Conservation (phyloP, 164 flowering plant genomes). For the Buxus sempervirens region DNA sequence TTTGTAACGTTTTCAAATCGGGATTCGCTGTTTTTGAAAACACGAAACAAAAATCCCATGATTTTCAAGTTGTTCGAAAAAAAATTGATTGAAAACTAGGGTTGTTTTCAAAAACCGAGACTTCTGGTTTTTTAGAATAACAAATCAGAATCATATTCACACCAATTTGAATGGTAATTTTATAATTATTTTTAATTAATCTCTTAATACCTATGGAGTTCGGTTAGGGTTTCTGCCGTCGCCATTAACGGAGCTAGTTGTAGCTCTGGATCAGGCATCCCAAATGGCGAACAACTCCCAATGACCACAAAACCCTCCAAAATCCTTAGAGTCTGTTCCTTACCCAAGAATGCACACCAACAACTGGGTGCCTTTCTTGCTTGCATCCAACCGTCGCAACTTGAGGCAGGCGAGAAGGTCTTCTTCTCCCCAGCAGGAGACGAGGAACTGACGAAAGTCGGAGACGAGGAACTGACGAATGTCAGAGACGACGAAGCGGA, state of each 20-base stretch:
- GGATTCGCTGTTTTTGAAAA: no score
- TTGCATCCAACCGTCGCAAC: slow-evolving; percentile 20
- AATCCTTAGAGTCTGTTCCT: slow-evolving; percentile 35
- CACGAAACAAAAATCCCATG: no score
- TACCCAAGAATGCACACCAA: slow-evolving; percentile 40
- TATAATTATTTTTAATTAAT: no score
- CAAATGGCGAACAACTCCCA: slow-evolving; percentile 47
- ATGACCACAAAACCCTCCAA: slow-evolving; percentile 32
- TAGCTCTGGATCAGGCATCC: slow-evolving; percentile 54
- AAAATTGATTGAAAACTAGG: no score
- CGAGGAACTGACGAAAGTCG: slow-evolving; percentile 54
- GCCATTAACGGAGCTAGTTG: slow-evolving; percentile 28
- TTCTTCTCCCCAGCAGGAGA: slow-evolving; percentile 40
- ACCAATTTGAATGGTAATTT: no score
- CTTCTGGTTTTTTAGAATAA: no score
- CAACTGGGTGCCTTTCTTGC: slow-evolving; percentile 34
- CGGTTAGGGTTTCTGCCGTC: slow-evolving; percentile 10
- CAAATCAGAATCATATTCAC: no score
- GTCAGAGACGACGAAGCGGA: slow-evolving; percentile 30
- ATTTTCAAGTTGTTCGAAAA: no score
- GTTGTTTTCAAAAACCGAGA: no score
- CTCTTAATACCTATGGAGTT: no score
- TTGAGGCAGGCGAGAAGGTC: slow-evolving; percentile 25
- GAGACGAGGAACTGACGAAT: slow-evolving; percentile 51
- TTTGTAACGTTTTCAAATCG: no score